Evolutionary conservation across 2,329 filamentous ascomycete genomes (phyloP).

Genomic region (Graphilbum ipis-grandicollis): DNA sequence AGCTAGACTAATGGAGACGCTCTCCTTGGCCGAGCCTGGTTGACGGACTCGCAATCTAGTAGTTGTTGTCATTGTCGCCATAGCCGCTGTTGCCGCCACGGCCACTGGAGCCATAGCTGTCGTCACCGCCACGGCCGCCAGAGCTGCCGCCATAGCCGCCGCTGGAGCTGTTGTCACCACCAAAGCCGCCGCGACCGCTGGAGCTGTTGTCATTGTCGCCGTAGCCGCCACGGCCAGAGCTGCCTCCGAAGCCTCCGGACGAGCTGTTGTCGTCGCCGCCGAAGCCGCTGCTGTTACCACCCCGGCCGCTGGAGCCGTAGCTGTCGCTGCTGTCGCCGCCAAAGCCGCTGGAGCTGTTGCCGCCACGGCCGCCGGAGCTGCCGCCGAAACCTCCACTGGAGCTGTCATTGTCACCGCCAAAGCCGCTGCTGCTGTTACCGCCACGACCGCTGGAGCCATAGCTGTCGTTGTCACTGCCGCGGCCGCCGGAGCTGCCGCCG

Average conservation of each 20-base stretch:
- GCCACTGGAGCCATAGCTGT: slow-evolving; percentile 9
- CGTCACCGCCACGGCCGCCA: slow-evolving; percentile 4
- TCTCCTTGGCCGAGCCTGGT: too few relatives aligned
- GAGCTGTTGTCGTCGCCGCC: slow-evolving; percentile 6
- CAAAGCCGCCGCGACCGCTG: not conserved
- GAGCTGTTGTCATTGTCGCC: not conserved
- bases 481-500: not conserved
- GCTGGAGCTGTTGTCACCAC: slow-evolving; percentile 1
- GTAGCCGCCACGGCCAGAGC: not conserved
- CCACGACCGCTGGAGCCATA: slow-evolving; percentile 3
- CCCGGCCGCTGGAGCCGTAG: not conserved
- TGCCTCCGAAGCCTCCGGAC: slow-evolving; percentile 1
- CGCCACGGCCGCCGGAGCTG: slow-evolving; percentile 8
- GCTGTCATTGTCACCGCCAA: not conserved
- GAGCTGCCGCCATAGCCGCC: not conserved
- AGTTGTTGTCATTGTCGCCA: slow-evolving; percentile 1
- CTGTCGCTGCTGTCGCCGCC: slow-evolving; percentile 1
- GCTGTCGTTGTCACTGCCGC: slow-evolving; percentile 6
- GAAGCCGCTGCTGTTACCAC: too few relatives aligned
- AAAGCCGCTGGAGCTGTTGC: slow-evolving; percentile 1
- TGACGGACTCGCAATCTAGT: not conserved
- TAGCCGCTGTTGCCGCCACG: slow-evolving; percentile 1
- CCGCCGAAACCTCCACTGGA: slow-evolving; percentile 5
- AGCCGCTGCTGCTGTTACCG: not conserved
- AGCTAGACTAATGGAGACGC: slow-evolving; percentile 8